Conservation (phyloP, 495 filamentous ascomycete genomes). For the Penicillium bialowiezense region DNA sequence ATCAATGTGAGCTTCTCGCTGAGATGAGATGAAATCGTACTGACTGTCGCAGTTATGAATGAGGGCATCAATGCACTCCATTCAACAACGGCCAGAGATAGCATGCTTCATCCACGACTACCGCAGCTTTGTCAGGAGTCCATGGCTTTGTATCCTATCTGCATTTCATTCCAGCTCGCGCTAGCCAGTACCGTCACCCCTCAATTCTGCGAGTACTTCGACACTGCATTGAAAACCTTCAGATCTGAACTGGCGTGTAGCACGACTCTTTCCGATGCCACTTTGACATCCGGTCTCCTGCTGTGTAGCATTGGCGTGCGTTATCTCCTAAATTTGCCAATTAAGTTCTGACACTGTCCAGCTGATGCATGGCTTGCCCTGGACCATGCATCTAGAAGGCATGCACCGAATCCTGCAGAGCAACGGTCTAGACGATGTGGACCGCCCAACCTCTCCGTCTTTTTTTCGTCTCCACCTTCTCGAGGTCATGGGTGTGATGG, state of each 20-base stretch:
- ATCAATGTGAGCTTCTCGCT: slow-evolving; percentile 25
- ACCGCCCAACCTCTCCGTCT: not conserved
- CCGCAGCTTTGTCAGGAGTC: slow-evolving; percentile 28
- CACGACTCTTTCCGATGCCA: slow-evolving; percentile 28
- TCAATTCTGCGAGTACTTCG: slow-evolving; percentile 33
- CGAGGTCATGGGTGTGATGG: slow-evolving; percentile 41
- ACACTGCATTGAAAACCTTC: slow-evolving; percentile 27
- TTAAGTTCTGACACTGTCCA: slow-evolving; percentile 7
- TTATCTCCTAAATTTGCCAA: not conserved
- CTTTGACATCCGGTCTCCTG: slow-evolving; percentile 32
- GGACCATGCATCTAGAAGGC: slow-evolving; percentile 40
- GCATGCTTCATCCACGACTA: slow-evolving; percentile 21
- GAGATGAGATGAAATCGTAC: not conserved
- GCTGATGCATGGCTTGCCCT: slow-evolving; percentile 34
- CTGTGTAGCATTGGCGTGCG: slow-evolving; percentile 37
- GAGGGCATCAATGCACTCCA: slow-evolving; percentile 33
- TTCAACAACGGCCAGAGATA: slow-evolving; percentile 25
- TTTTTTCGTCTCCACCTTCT: slow-evolving; percentile 29
- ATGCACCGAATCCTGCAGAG: slow-evolving; percentile 34
- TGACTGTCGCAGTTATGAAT: slow-evolving; percentile 23
- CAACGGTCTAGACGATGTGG: slow-evolving; percentile 10
- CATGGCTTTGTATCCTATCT: slow-evolving; percentile 31
- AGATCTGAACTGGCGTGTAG: slow-evolving; percentile 29
- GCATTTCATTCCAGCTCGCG: slow-evolving; percentile 32
- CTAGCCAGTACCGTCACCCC: slow-evolving; percentile 8